Conservation (phyloP, 2,329 filamentous ascomycete species). For the Cordyceps pruinosa region DNA sequence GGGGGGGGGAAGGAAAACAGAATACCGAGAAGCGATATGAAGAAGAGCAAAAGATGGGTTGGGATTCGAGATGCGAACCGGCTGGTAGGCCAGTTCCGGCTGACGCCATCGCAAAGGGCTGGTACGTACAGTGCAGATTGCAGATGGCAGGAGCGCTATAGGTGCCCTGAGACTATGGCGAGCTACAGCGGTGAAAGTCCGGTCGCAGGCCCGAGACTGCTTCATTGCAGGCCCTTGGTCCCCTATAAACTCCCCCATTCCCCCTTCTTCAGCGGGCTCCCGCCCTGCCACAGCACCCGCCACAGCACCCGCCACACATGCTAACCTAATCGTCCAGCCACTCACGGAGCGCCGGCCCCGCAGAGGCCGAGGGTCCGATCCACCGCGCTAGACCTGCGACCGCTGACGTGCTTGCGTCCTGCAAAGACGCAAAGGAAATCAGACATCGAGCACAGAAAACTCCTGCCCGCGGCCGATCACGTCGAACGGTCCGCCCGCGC, state of each 20-base stretch:
- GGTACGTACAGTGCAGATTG: background rate
- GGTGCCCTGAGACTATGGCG: too few relatives aligned
- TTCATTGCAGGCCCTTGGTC: too few relatives aligned
- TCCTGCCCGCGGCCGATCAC: too few relatives aligned
- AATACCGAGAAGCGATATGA: background rate
- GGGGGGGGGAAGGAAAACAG: background rate
- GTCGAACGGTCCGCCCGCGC: background rate
- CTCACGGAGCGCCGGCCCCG: conserved; percentile 5
- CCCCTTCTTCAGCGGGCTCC: background rate
- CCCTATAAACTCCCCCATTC: too few relatives aligned
- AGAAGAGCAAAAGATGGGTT: background rate
- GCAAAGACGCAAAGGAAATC: conserved; percentile 9
- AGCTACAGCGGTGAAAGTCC: too few relatives aligned
- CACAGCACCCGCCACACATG: background rate
- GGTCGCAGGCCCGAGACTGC: too few relatives aligned
- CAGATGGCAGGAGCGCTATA: background rate
- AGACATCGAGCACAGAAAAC: too few relatives aligned
- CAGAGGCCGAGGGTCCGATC: conserved; percentile 12
- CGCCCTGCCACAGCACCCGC: background rate
- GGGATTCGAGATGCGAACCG: conserved; percentile 2
- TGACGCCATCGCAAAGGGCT: conserved; percentile 1
- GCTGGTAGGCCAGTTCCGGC: background rate
- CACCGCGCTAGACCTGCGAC: conserved; percentile 9
- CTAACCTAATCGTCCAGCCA: conserved; percentile 2
- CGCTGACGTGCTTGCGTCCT: conserved; percentile 12